Evolutionary conservation across 164 flowering plant species (phyloP), one percentile per base, ranked within the genome.

Genomic region (Saururus chinensis): DNA sequence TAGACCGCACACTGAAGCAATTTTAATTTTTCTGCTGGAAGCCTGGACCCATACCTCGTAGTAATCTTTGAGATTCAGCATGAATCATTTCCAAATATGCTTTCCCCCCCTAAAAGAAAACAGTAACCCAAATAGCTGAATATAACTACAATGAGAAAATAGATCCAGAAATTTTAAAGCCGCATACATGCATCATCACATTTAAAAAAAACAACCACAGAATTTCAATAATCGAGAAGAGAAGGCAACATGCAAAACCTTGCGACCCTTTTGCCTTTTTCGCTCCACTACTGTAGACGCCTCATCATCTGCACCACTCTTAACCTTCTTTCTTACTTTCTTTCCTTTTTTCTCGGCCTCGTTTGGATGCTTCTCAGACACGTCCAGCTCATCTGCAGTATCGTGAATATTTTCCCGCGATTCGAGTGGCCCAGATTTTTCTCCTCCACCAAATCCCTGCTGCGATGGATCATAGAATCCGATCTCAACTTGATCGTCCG

Each of bases 11-110:
- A n/a, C n/a, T 40, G n/a, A 12, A 30, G 16, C 11, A 40, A 13
- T n/a, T 26, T 12, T 7, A 30, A 26, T 30, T 30, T 17, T 58
- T 40, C 11, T 40, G 42, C 11, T 11, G 11, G 23, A n/a, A n/a
- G n/a, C n/a, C 21, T 30, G 30, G 42, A 7, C 26, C 12, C 24
- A 23, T 78, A 88, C 98, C 96, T 79, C 98, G 80, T 63, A 92
- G 69, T 16, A 87, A 61, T 68, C 92, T 84, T 78, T 92, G 96
- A 51, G 92, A 79, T 61, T 92, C 92, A 19, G 82, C 86, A 54
- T 80, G 90, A 65, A 86, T 86, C 56, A 78, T 79, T 10, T 75
- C 72, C 30, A 84, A 71, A 60, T 75, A 67, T 8, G 64, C 76
- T 64, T 74, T 76, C 68, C 88, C 79, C 63, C 83, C 90, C 98